These are phyloP conservation scores for Exophiala oligosperma DNA, from an alignment of 2,329 filamentous ascomycete species.

Conservation along the genomic window DNA sequence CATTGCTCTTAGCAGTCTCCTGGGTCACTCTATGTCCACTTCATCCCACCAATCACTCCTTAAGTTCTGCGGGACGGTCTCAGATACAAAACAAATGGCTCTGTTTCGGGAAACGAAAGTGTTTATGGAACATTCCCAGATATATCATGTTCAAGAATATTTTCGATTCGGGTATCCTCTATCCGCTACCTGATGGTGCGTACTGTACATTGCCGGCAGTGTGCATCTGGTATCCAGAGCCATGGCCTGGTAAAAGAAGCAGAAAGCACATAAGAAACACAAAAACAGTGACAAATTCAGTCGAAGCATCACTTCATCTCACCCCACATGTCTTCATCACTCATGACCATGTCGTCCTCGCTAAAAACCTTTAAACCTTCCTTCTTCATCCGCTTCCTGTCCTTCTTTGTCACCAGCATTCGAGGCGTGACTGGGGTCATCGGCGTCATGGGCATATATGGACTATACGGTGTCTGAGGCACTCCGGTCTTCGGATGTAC, in stretches of 20 bases:
- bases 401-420: constrained; percentile 45
- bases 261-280: not conserved
- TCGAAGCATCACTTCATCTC: constrained; percentile 18
- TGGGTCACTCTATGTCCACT: not conserved
- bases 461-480: constrained; percentile 49
- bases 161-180: not conserved
- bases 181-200: not conserved
- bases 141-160: not conserved
- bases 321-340: constrained; percentile 49
- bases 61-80: not conserved
- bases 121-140: not conserved
- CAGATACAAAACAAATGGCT: too few relatives aligned
- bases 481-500: constrained; percentile 47
- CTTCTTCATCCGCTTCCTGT: constrained; percentile 43
- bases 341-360: constrained; percentile 49
- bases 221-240: not conserved
- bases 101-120: not conserved
- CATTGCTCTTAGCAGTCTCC: not conserved
- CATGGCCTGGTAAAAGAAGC: not conserved
- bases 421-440: constrained; percentile 47
- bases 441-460: constrained; percentile 53
- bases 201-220: not conserved
- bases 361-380: constrained; percentile 46
- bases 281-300: not conserved
- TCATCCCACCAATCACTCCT: not conserved